Evolutionary conservation across 1,284 basidiomycete species (phyloP).

Genomic region (Cutaneotrichosporon sp.): DNA sequence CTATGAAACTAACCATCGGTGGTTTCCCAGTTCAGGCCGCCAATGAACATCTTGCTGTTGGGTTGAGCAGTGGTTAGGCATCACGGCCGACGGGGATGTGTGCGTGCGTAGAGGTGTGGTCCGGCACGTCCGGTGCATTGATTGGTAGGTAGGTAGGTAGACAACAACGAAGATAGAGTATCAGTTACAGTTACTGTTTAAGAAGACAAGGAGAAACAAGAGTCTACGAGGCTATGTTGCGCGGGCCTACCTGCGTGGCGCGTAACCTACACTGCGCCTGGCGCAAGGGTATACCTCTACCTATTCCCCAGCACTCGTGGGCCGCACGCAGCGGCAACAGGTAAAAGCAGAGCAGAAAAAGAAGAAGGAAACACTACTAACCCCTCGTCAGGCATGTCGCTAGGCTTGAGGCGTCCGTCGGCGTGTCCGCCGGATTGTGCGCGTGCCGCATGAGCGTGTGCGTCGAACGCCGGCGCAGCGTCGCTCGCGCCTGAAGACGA

Average conservation of each 20-base stretch:
- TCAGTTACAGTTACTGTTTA: constrained; percentile 10
- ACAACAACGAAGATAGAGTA: constrained; percentile 7
- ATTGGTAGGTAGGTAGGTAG: constrained; percentile 5
- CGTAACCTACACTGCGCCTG: not conserved
- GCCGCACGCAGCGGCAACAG: not conserved
- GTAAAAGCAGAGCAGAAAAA: not conserved
- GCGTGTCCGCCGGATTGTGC: not conserved
- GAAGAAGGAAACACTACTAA: constrained; percentile 55
- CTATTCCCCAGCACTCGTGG: too few species aligned
- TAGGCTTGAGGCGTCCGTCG: constrained; percentile 59
- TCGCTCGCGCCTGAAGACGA: not conserved
- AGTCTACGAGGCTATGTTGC: not conserved
- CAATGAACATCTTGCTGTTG: constrained; percentile 94
- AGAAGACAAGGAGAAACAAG: not conserved
- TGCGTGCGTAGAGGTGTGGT: not conserved
- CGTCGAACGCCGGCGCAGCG: not conserved
- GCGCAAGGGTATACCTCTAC: not conserved
- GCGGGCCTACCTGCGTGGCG: constrained; percentile 8
- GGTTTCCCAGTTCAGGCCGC: constrained; percentile 94
- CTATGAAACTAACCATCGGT: constrained; percentile 64
- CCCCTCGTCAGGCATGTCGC: constrained; percentile 99
- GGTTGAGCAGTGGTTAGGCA: not conserved
- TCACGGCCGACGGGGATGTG: not conserved
- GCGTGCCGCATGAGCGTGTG: not conserved
- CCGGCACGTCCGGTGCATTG: constrained; percentile 6